Base-by-base conservation (phyloP, 2,329 filamentous ascomycete species). In the Xylariaceae sp. region DNA sequence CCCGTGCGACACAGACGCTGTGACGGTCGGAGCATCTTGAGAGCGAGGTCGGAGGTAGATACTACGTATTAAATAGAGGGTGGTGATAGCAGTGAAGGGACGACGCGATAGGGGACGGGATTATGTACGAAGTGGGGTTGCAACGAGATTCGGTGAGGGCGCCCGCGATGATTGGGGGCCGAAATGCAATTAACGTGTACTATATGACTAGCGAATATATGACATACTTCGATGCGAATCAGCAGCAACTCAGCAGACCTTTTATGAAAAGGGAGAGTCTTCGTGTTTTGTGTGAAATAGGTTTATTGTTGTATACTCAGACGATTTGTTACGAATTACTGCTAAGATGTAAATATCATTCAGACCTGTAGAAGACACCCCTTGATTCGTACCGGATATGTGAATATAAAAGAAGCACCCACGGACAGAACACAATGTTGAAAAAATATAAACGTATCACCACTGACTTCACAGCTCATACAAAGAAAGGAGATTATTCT, bases 21-120 rank as follows among this genome's bases (percentile, higher is more conserved):
- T 49, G 57, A 53, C 23, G 59, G 41, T 49, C 54, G 61, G 35
- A 62, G 51, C 61, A 62, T 62, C 52, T 57, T n/a, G 51, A 48
- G 37, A 51, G 41, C 41, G 41, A 44, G 11, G 47, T 35, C 23
- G 35, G 17, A 30, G 47, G 5, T 23, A 9, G 4, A 49, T 8
- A n/a, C 1, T 30, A 48, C 13, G 45, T 48, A 18, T 18, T 18
- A 17, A 48, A 15, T 11, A 7, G 8, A 48, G 15, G n/a, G 45
- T 15, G 4, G 10, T 7, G 6, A 2, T 41, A 41, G 9, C 9
- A 13, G 37, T 13, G 9, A 41, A 41, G 37, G 37, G 11, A 41
- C 11, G 11, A 41, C 8, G 37, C 9, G 37, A 41, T 41, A 41
- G 23, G 23, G 23, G 23, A 30, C 23, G 23, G 23, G 23, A 41